A percentile compares a stretch with the other conserved stretches of the same genome.
These are phyloP conservation scores for Psilocybe subaeruginosa DNA, from an alignment of 768 basidiomycete genomes.

Conservation along the genomic window DNA sequence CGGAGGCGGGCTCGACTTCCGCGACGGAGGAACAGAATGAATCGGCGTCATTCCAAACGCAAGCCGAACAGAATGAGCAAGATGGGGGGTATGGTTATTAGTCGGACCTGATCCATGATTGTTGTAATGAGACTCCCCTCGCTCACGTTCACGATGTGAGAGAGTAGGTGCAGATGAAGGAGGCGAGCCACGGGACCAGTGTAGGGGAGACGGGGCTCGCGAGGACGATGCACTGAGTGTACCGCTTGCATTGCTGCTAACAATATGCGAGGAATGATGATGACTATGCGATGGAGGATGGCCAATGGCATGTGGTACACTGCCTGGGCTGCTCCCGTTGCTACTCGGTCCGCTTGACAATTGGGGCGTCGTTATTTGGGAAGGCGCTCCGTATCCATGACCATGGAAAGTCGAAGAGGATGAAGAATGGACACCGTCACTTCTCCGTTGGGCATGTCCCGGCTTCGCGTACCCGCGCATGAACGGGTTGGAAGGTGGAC, in stretches of 20 bases:
- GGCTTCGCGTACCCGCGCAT: conserved; percentile 20
- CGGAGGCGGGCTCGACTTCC: conserved; percentile 39
- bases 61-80: conserved; percentile 82
- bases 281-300: conserved; percentile 11
- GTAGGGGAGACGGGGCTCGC: conserved; percentile 62
- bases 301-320: conserved; percentile 38
- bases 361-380: conserved; percentile 57
- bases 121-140: conserved; percentile 22
- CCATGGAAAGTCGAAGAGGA: conserved; percentile 19
- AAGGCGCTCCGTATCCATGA: conserved; percentile 16
- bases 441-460: conserved; percentile 18
- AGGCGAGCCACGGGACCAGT: conserved; percentile 35
- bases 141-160: conserved; percentile 10
- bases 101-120: conserved; percentile 22
- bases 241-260: conserved; percentile 25
- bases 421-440: conserved; percentile 20
- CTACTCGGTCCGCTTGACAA: conserved; percentile 70
- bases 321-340: conserved; percentile 64
- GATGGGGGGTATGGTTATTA: conserved; percentile 54
- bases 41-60: conserved; percentile 96
- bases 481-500: conserved; percentile 28
- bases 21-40: conserved; percentile 38
- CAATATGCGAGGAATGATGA: not conserved
- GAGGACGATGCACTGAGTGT: conserved; percentile 55
- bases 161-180: conserved; percentile 20